Evolutionary conservation across 2,329 filamentous ascomycete species (phyloP).

Genomic region (Fusarium fracticaudum): DNA sequence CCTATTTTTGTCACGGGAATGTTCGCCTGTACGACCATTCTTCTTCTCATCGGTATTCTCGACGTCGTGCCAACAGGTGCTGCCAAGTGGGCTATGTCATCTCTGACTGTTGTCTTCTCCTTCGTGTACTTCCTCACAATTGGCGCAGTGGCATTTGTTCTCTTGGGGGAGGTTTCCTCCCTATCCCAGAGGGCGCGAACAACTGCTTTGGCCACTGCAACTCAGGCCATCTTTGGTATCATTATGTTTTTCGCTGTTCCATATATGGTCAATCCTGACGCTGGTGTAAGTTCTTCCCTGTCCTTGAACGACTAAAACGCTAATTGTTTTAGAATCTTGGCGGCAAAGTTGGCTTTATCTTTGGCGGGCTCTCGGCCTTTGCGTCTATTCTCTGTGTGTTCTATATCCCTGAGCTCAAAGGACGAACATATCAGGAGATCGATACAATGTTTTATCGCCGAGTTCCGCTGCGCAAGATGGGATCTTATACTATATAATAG

Average conservation of each 20-base stretch:
- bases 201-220: background rate
- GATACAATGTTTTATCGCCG: background rate
- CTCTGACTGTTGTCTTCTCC: background rate
- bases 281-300: background rate
- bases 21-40: background rate
- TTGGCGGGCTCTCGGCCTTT: background rate
- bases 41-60: background rate
- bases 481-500: background rate
- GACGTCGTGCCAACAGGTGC: background rate
- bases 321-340: background rate
- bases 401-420: background rate
- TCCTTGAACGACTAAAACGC: background rate
- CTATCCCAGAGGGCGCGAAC: background rate
- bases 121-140: background rate
- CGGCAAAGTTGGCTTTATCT: background rate
- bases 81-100: background rate
- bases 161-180: background rate
- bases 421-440: background rate
- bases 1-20: slow-evolving; percentile 51
- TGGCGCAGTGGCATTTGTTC: background rate
- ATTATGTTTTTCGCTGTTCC: background rate
- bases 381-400: background rate
- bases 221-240: background rate
- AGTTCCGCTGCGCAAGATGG: background rate
- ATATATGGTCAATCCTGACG: background rate